Evolutionary conservation across 495 filamentous ascomycete genomes (phyloP), one percentile per base, ranked within the genome.

Genomic region (Chaetomium tenue): DNA sequence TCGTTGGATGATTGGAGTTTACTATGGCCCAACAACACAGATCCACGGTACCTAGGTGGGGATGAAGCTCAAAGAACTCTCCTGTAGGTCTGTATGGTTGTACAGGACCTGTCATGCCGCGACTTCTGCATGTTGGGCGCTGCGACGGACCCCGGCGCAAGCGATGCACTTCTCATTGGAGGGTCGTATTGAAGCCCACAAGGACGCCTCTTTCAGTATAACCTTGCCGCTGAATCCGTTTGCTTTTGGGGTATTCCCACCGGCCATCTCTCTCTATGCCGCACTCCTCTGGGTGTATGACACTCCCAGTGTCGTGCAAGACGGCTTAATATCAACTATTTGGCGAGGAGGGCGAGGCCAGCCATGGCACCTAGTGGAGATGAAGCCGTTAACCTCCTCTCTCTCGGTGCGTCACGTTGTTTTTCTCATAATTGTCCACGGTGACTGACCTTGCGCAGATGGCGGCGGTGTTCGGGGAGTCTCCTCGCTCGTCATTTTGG

Each of bases 391-490:
- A 71, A 71, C 13, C 64, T 71, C 4, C 59, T 71, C 16, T 64
- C 64, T 9, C 55, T 71, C 20, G 69, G 69, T 71, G 59, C 28
- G 66, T 51, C 30, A 22, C n/a, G 12, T 2, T 2, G 13, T 7
- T 5, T 4, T 4, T 5, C 1, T 54, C 30, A 22, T 20, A 28
- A 4, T 28, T 12, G 0, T 33, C 48, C 28, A 30, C 3, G 28
- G 28, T 30, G 28, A 30, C 63, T 60, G 16, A 64, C 37, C 13
- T 1, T 2, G 22, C 53, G 16, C 40, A 74, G 76, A 79, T 64
- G 76, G 77, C 16, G 77, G 77, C 2, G 76, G 76, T 2, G 68
- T 79, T 8, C 66, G 72, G 2, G 77, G 75, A 12, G n/a, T 76
- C 4, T 74, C 76, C 3, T 67, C 68, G 13, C 68, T 78, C 9